Evolutionary conservation across 2,329 filamentous ascomycete genomes (phyloP), one percentile per base, ranked within the genome.

Genomic region (Xylariales sp.): DNA sequence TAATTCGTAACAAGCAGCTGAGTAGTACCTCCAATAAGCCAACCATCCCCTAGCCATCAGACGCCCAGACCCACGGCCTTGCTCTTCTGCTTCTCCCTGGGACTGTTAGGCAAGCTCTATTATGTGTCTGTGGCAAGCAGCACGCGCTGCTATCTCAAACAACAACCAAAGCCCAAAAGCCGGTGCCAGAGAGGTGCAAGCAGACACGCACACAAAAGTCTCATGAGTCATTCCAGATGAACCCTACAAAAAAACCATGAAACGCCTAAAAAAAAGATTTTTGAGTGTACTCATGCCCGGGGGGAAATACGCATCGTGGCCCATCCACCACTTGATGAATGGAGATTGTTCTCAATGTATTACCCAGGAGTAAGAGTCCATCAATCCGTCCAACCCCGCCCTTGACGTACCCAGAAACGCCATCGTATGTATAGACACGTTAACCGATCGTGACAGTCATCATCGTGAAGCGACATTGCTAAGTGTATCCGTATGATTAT

Each of bases 371-470:
- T 10, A 21, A 28, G 11, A 25, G 8, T 28, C 13, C 17, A 15
- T 31, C 14, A 13, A 18, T 18, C 29, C 37, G 11, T 18, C 37
- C 40, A n/a, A n/a, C n/a, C n/a, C n/a, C n/a, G n/a, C n/a, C 38
- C 37, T 44, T 40, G 32, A 41, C 40, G 42, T 51, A 47, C 46
- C 50, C 43, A 24, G 39, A 44, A 69, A 67, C 64, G 62, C 66
- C 65, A 58, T 57, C 56, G 56, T 55, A 67, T 66, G 63, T 63
- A 66, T 52, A 50, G 47, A 53, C 45, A 63, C 57, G 57, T 65
- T 53, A 63, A 58, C 59, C 50, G 56, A 55, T 63, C 64, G 57
- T 67, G 50, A 62, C 61, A 66, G 41, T 59, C 56, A 41, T 69
- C 54, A 69, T 68, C 65, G 56, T 69, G 52, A 62, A 60, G 48